Evolutionary conservation across 192 early-diverging fungal genomes (phyloP).

Genomic region (Linnemannia schmuckeri): DNA sequence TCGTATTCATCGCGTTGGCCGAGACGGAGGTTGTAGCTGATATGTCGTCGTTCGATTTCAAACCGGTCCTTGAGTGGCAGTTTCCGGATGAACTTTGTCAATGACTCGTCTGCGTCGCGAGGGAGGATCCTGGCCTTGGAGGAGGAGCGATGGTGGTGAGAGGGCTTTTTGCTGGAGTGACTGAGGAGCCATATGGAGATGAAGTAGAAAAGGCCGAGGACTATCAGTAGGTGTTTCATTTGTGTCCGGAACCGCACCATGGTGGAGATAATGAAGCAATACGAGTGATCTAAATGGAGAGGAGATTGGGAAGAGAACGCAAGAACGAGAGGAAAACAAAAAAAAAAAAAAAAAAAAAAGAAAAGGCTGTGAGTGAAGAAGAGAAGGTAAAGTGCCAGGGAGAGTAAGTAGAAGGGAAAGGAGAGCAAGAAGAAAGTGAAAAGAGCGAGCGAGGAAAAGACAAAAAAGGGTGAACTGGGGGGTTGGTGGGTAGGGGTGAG

Average conservation of each 20-base stretch:
- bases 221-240: conserved; percentile 8
- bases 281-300: not conserved
- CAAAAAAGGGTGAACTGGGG: not conserved
- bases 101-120: conserved; percentile 3
- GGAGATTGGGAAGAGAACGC: too few relatives aligned
- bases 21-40: conserved; percentile 9
- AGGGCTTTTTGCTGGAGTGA: conserved; percentile 12
- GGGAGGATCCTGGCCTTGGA: conserved; percentile 9
- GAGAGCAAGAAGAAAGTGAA: not conserved
- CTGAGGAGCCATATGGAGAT: conserved; percentile 12
- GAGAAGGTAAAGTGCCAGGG: not conserved
- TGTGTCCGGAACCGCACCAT: conserved; percentile 18
- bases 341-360: too few relatives aligned
- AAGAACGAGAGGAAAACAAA: too few relatives aligned
- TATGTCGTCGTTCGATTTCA: conserved; percentile 18
- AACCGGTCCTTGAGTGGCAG: conserved; percentile 16
- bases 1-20: conserved; percentile 11
- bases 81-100: not conserved
- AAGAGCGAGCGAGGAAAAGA: not conserved
- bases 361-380: not conserved
- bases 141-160: not conserved
- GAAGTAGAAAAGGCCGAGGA: conserved; percentile 1
- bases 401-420: too few relatives aligned
- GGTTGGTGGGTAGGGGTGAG: too few relatives aligned
- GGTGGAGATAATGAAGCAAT: not conserved